Conservation (phyloP, 352 stramenopile genomes). For the Phytophthora sojae region DNA sequence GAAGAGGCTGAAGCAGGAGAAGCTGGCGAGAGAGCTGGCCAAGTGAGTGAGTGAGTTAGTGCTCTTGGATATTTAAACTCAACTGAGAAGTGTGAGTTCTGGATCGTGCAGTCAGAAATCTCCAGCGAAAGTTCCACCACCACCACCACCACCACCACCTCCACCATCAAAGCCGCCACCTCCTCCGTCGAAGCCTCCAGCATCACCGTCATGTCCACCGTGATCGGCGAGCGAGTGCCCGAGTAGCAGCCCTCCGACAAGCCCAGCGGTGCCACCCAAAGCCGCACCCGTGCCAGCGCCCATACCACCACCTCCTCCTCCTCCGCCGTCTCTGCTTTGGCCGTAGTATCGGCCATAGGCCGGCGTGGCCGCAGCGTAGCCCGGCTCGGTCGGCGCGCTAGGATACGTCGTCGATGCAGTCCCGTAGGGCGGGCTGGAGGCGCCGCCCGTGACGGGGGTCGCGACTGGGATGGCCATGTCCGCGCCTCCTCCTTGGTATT, state of each 20-base stretch:
- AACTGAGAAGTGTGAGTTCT: not conserved
- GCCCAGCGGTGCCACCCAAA: constrained; percentile 53
- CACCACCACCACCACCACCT: constrained; percentile 11
- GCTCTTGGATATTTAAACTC: constrained; percentile 24
- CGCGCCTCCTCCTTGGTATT: not conserved
- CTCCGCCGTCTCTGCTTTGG: constrained; percentile 21
- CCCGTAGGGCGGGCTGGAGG: constrained; percentile 13
- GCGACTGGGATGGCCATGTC: constrained; percentile 29
- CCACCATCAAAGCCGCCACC: constrained; percentile 32
- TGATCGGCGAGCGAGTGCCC: constrained; percentile 49
- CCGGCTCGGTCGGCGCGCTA: constrained; percentile 5
- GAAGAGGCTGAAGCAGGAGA: constrained; percentile 28
- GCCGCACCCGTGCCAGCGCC: constrained; percentile 54
- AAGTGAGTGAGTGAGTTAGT: constrained; percentile 27
- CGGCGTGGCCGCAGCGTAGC: constrained; percentile 31
- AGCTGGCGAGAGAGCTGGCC: constrained; percentile 29
- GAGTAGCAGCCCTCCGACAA: constrained; percentile 53
- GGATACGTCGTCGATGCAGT: constrained; percentile 23
- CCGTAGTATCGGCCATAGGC: constrained; percentile 30
- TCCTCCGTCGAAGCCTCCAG: constrained; percentile 19
- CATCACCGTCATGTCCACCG: constrained; percentile 13
- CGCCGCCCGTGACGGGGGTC: constrained; percentile 13
- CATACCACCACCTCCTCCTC: constrained; percentile 32
- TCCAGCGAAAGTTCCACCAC: constrained; percentile 49
- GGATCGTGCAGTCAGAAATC: constrained; percentile 48